Percentiles rank a stretch among this genome's conserved stretches.
Evolutionary conservation across 2,329 filamentous ascomycete species (phyloP).

Genomic region (Diaporthe humulicola): DNA sequence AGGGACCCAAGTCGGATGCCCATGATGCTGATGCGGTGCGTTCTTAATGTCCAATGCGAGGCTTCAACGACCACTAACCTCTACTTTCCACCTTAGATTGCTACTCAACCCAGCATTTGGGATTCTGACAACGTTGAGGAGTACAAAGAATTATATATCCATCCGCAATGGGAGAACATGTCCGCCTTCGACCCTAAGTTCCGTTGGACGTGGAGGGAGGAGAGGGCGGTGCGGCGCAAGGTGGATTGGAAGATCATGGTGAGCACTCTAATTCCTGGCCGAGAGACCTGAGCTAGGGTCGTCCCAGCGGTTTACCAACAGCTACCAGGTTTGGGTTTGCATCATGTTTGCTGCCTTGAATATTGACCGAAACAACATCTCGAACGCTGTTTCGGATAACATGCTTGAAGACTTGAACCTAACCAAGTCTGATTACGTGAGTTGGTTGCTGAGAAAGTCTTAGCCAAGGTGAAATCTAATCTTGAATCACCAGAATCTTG

Average conservation of each 20-base stretch:
- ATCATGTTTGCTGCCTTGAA: slow-evolving; percentile 66
- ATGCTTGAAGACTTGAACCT: slow-evolving; percentile 47
- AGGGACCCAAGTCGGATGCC: neutral
- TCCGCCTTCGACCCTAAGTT: slow-evolving; percentile 67
- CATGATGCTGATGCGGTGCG: neutral
- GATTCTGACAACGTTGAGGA: slow-evolving; percentile 48
- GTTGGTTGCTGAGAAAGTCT: neutral
- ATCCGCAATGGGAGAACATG: slow-evolving; percentile 62
- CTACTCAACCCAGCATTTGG: slow-evolving; percentile 8
- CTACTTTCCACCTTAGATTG: neutral
- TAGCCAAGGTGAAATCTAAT: neutral
- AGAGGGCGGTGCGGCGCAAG: slow-evolving; percentile 64
- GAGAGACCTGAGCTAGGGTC: neutral
- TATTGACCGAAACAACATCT: slow-evolving; percentile 58
- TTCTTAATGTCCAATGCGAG: too few species aligned
- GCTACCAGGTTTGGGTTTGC: slow-evolving; percentile 57
- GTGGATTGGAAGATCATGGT: slow-evolving; percentile 52
- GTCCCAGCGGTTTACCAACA: neutral
- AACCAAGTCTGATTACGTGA: slow-evolving; percentile 52
- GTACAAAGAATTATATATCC: slow-evolving; percentile 52
- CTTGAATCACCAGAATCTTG: slow-evolving; percentile 53
- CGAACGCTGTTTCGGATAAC: slow-evolving; percentile 47
- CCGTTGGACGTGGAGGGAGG: slow-evolving; percentile 67
- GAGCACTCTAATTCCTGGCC: neutral
- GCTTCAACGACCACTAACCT: neutral